Percentiles rank a stretch among this genome's conserved stretches.
phyloP scores from a whole-genome alignment of 805 yeast genomes.

The Hermanozyma aechmeae region DNA sequence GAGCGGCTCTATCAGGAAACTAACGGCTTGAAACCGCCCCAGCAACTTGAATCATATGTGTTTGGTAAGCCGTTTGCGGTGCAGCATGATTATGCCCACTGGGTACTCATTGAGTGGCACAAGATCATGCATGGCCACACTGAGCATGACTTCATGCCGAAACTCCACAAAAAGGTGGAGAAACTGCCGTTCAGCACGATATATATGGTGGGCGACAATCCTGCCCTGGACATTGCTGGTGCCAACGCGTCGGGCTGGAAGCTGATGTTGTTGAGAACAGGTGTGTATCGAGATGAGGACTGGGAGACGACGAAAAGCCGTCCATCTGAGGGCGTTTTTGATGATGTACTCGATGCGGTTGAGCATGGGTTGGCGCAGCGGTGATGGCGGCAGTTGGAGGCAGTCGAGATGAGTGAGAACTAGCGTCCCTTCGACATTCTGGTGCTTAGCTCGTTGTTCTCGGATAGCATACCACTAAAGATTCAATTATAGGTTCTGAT shows the following conservation, averaged over 20 bases:
- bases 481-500: no score
- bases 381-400: no score
- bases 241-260: conserved; percentile 88
- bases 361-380: conserved; percentile 14
- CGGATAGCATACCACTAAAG: no score
- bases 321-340: conserved; percentile 42
- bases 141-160: conserved; percentile 24
- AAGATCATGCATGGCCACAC: conserved; percentile 20
- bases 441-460: no score
- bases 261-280: conserved; percentile 75
- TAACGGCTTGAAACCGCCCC: conserved; percentile 31
- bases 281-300: conserved; percentile 68
- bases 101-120: conserved; percentile 52
- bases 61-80: conserved; percentile 76
- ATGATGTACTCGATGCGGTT: conserved; percentile 40
- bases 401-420: no score
- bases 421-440: no score
- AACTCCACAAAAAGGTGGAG: conserved; percentile 29
- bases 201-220: conserved; percentile 96
- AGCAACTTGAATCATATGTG: conserved; percentile 41
- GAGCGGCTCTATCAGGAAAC: conserved; percentile 49
- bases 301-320: conserved; percentile 25
- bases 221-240: conserved; percentile 85
- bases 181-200: conserved; percentile 42
- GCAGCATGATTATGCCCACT: conserved; percentile 79